Evolutionary conservation across 352 stramenopile species (phyloP).

Genomic region (Pythium aphanidermatum): DNA sequence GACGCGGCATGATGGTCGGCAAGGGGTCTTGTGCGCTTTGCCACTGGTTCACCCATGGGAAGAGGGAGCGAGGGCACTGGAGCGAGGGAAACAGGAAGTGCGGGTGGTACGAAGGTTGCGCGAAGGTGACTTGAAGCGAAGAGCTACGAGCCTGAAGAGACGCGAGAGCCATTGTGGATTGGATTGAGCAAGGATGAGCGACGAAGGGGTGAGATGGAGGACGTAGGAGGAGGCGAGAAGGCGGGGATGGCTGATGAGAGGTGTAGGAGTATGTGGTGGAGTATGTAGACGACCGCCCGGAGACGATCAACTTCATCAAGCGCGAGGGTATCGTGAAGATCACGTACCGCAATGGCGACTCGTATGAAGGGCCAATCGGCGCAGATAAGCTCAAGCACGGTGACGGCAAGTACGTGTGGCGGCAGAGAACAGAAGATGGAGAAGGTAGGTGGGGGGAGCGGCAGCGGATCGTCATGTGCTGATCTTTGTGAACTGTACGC

Average conservation of each 20-base stretch:
- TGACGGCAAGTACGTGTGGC: constrained; percentile 86
- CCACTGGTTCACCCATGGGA: constrained; percentile 12
- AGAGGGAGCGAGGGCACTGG: constrained; percentile 1
- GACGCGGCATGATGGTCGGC: constrained; percentile 9
- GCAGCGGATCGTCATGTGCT: neutral
- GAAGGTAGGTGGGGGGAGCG: constrained; percentile 40
- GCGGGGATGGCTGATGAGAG: too few relatives aligned
- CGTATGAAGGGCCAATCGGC: constrained; percentile 87
- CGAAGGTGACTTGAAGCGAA: constrained; percentile 6
- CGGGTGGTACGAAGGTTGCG: too few relatives aligned
- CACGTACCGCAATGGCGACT: constrained; percentile 87
- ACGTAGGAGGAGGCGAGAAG: too few relatives aligned
- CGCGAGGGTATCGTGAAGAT: constrained; percentile 82
- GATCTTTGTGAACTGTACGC: neutral
- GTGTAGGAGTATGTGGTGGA: constrained; percentile 65
- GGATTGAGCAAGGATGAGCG: constrained; percentile 26
- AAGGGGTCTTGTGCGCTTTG: constrained; percentile 4
- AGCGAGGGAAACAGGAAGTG: constrained; percentile 6
- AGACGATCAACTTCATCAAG: constrained; percentile 83
- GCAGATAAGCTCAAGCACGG: constrained; percentile 79
- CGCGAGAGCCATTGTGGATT: constrained; percentile 2
- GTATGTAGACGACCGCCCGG: constrained; percentile 84
- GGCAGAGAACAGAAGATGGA: constrained; percentile 55
- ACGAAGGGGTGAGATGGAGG: constrained; percentile 55
- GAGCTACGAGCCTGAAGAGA: constrained; percentile 2